Conservation (phyloP, 2,329 filamentous ascomycete genomes). For the Verticillium klebahnii region DNA sequence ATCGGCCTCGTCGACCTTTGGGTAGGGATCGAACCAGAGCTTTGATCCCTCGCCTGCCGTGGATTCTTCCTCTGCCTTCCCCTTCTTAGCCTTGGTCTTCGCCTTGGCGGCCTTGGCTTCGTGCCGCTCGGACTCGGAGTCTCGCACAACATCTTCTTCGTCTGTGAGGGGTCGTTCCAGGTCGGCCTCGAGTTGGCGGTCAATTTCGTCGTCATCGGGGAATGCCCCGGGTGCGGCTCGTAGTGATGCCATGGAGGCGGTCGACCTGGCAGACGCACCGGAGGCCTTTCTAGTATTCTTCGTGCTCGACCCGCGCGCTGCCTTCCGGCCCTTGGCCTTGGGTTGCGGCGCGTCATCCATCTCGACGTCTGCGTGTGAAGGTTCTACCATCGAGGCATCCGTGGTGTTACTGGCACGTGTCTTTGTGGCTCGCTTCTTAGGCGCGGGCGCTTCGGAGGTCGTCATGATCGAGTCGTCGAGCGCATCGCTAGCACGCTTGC, state of each 20-base stretch:
- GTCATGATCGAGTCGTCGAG: constrained; percentile 43
- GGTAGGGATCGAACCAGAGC: constrained; percentile 40
- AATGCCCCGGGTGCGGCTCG: constrained; percentile 33
- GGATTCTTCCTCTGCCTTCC: constrained; percentile 17
- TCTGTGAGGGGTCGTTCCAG: constrained; percentile 53
- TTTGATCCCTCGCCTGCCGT: constrained; percentile 12
- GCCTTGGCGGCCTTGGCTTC: constrained; percentile 24
- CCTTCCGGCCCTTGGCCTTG: constrained; percentile 33
- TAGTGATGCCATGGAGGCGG: constrained; percentile 32
- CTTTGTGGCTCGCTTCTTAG: constrained; percentile 55
- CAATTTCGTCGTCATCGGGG: constrained; percentile 60
- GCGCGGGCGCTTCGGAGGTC: constrained; percentile 41
- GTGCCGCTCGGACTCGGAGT: constrained; percentile 40
- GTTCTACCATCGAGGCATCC: constrained; percentile 32
- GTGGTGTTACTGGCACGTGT: constrained; percentile 41
- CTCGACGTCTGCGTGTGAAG: constrained; percentile 30
- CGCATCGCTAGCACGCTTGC: constrained; percentile 60
- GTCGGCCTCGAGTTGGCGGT: constrained; percentile 61
- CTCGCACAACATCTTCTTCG: constrained; percentile 42
- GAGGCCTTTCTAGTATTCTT: constrained; percentile 23
- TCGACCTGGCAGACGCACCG: constrained; percentile 37
- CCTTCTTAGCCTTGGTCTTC: constrained; percentile 24
- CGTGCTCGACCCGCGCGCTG: constrained; percentile 37
- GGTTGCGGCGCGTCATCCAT: constrained; percentile 30
- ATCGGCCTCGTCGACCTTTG: constrained; percentile 39